A percentile compares a stretch with the other conserved stretches of the same genome.
These are phyloP conservation scores for Phytophthora sp. DNA, from an alignment of 352 stramenopile genomes.

Conservation along the genomic window DNA sequence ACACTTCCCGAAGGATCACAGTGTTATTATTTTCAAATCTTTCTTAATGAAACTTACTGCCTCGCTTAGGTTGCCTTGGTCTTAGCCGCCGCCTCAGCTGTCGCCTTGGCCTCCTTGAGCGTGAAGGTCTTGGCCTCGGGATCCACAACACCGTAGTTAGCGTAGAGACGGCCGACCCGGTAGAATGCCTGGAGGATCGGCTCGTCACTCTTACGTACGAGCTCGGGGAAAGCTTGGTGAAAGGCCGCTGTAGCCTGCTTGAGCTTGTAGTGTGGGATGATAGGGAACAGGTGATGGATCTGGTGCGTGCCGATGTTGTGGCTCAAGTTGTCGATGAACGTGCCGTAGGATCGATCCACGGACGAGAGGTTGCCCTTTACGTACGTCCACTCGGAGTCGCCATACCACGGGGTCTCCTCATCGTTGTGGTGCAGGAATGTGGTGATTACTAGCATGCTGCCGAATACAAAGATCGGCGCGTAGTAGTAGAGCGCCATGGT, in stretches of 20 bases:
- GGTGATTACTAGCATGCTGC: constrained; percentile 81
- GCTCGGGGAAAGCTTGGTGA: constrained; percentile 69
- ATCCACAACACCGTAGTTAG: constrained; percentile 74
- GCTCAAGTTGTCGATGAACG: constrained; percentile 82
- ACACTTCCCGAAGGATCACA: constrained; percentile 17
- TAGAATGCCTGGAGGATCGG: constrained; percentile 75
- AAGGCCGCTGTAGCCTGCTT: constrained; percentile 68
- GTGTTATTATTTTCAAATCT: constrained; percentile 27
- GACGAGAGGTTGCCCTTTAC: constrained; percentile 85
- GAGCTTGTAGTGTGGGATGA: constrained; percentile 89
- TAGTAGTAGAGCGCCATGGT: constrained; percentile 85
- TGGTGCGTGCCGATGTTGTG: constrained; percentile 90
- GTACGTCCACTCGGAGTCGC: constrained; percentile 85
- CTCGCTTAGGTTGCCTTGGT: constrained; percentile 35
- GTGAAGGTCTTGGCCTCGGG: constrained; percentile 70
- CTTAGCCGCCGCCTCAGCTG: constrained; percentile 38
- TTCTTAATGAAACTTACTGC: constrained; percentile 22
- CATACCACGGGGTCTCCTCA: constrained; percentile 85
- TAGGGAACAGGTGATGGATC: constrained; percentile 88
- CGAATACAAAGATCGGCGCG: constrained; percentile 76
- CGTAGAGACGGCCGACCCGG: constrained; percentile 65
- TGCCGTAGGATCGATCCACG: constrained; percentile 81
- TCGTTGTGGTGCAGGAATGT: constrained; percentile 89
- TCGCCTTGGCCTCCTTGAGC: constrained; percentile 61
- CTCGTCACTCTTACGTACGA: constrained; percentile 72